Evolutionary conservation across 2,329 filamentous ascomycete species (phyloP).

Genomic region (Metarhizium robertsii): DNA sequence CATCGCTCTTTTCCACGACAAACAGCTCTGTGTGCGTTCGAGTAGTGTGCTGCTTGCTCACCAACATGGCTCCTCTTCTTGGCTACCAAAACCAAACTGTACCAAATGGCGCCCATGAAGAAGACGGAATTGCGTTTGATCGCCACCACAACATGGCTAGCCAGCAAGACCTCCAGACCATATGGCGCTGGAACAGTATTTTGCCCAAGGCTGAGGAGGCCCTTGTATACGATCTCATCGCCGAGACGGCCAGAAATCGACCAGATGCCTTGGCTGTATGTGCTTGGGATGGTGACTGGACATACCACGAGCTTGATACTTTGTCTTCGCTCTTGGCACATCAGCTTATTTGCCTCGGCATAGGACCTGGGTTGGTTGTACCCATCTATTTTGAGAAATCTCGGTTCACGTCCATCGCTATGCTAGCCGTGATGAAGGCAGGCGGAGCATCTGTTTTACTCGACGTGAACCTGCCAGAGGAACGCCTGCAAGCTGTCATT

Average conservation of each 20-base stretch:
- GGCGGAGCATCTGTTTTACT: conserved; percentile 17
- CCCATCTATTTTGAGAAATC: conserved; percentile 16
- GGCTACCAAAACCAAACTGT: no score
- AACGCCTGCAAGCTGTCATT: neutral
- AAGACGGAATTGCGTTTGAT: no score
- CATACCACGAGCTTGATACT: conserved; percentile 17
- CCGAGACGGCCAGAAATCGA: conserved; percentile 3
- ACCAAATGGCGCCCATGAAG: no score
- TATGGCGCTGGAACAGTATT: conserved; percentile 12
- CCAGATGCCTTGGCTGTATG: conserved; percentile 12
- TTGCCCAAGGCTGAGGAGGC: conserved; percentile 8
- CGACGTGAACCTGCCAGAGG: conserved; percentile 7
- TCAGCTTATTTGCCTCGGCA: conserved; percentile 10
- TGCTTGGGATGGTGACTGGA: conserved; percentile 10
- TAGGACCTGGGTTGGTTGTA: conserved; percentile 16
- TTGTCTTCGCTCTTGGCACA: conserved; percentile 8
- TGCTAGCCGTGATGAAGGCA: conserved; percentile 13
- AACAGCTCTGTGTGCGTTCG: no score
- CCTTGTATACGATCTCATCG: conserved; percentile 12
- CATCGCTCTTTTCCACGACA: no score
- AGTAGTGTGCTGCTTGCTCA: no score
- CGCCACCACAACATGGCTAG: no score
- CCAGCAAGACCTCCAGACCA: neutral
- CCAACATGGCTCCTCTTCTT: no score
- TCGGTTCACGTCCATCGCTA: conserved; percentile 13